These are phyloP conservation scores for Raddia distichophylla DNA, from an alignment of 176 grass and related monocot genomes.

Conservation along the genomic window DNA sequence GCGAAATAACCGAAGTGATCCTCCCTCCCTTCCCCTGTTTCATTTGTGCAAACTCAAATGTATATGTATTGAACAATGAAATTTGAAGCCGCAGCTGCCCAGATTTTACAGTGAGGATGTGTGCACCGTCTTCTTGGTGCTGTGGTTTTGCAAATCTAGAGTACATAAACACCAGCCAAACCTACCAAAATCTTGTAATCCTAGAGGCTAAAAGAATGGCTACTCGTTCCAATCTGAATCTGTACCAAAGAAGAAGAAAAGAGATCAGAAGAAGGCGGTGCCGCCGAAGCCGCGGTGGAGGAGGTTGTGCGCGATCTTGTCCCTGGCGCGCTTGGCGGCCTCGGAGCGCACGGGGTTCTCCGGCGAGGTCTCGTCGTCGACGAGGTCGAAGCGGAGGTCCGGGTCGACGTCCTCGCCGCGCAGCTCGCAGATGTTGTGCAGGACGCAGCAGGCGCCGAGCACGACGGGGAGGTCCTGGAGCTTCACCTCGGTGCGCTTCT, in stretches of 20 bases:
- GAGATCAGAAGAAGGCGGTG: constrained; percentile 74
- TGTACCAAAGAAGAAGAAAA: constrained; percentile 12
- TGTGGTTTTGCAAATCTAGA: neutral
- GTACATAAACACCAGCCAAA: constrained; percentile 18
- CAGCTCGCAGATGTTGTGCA: constrained; percentile 91
- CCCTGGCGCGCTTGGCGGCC: constrained; percentile 62
- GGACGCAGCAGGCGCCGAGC: constrained; percentile 89
- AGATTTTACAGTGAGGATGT: constrained; percentile 13
- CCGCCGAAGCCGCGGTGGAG: constrained; percentile 81
- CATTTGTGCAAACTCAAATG: constrained; percentile 26
- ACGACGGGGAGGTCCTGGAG: constrained; percentile 93
- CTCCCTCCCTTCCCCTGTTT: too few species aligned
- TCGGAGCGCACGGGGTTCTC: constrained; percentile 66
- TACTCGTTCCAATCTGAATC: constrained; percentile 34
- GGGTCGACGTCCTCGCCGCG: constrained; percentile 68
- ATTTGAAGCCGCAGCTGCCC: constrained; percentile 11
- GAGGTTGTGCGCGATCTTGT: constrained; percentile 91
- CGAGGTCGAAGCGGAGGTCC: constrained; percentile 51
- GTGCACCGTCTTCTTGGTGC: neutral
- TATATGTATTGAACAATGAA: neutral
- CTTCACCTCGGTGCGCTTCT: constrained; percentile 93
- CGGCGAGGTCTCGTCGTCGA: constrained; percentile 76
- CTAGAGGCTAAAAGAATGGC: constrained; percentile 55
- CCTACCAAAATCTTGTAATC: constrained; percentile 67
- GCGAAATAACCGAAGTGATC: neutral